These are phyloP conservation scores for Vanrija humicola DNA, from an alignment of 1,284 basidiomycete species.

Conservation along the genomic window DNA sequence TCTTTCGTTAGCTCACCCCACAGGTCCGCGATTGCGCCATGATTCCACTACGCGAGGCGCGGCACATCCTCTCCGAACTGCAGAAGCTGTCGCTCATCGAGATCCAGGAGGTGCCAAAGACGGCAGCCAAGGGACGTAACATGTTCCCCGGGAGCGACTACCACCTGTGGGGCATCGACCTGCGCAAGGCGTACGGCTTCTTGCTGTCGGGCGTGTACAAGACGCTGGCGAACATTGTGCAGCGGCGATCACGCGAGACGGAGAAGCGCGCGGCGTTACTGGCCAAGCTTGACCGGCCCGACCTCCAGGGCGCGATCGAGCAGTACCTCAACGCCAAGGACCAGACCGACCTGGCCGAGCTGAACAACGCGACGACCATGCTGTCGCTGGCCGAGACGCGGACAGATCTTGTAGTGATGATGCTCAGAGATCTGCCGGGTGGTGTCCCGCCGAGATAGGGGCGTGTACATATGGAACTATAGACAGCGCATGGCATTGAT, in stretches of 20 bases:
- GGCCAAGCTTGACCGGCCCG: slow-evolving; percentile 71
- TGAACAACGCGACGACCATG: slow-evolving; percentile 60
- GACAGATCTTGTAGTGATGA: slow-evolving; percentile 77
- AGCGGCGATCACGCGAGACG: slow-evolving; percentile 65
- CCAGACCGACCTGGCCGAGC: slow-evolving; percentile 40
- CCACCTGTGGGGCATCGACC: slow-evolving; percentile 80
- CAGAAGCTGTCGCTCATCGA: slow-evolving; percentile 76
- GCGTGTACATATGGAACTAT: neutral
- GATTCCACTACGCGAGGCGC: slow-evolving; percentile 82
- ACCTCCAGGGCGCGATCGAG: slow-evolving; percentile 56
- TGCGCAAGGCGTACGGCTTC: slow-evolving; percentile 70
- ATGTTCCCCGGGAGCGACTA: slow-evolving; percentile 33
- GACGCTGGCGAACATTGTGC: slow-evolving; percentile 74
- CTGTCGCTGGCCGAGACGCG: slow-evolving; percentile 70
- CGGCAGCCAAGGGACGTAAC: slow-evolving; percentile 71
- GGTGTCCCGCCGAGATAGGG: slow-evolving; percentile 7
- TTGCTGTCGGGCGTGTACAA: slow-evolving; percentile 77
- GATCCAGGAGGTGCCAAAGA: slow-evolving; percentile 85
- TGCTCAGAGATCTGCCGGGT: slow-evolving; percentile 69
- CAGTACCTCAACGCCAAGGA: slow-evolving; percentile 41
- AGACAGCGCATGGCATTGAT: too few species aligned
- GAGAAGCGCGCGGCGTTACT: slow-evolving; percentile 64
- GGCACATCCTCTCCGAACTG: slow-evolving; percentile 73
- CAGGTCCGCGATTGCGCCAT: slow-evolving; percentile 90
- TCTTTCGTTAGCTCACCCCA: neutral